phyloP scores from a whole-genome alignment of 768 basidiomycete species.

The Tylopilus felleus region DNA sequence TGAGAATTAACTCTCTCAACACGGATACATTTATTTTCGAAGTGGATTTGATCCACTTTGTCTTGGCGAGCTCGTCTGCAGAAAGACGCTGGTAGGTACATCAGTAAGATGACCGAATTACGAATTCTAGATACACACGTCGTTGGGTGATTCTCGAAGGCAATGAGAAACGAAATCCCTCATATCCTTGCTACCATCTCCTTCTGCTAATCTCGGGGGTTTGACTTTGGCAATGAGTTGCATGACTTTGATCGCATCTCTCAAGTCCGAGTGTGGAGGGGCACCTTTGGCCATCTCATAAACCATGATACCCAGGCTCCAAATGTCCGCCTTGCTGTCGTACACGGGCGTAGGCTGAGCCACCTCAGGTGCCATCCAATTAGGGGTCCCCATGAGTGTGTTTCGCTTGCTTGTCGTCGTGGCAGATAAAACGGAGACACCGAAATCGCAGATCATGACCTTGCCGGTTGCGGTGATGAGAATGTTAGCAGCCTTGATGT shows the following conservation, averaged over 20 bases:
- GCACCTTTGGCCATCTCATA: slow-evolving; percentile 97
- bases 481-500: slow-evolving; percentile 97
- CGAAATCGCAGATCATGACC: slow-evolving; percentile 97
- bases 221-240: slow-evolving; percentile 83
- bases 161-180: slow-evolving; percentile 83
- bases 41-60: slow-evolving; percentile 85
- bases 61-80: slow-evolving; percentile 84
- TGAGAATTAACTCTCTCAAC: slow-evolving; percentile 77
- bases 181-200: slow-evolving; percentile 80
- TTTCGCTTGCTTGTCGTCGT: slow-evolving; percentile 88
- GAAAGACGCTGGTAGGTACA: slow-evolving; percentile 59
- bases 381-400: slow-evolving; percentile 94
- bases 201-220: slow-evolving; percentile 76
- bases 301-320: slow-evolving; percentile 94
- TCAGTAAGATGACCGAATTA: slow-evolving; percentile 4
- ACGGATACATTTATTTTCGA: slow-evolving; percentile 63
- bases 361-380: slow-evolving; percentile 99
- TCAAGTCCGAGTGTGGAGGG: slow-evolving; percentile 86
- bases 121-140: slow-evolving; percentile 46
- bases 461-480: slow-evolving; percentile 86
- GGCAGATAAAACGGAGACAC: slow-evolving; percentile 89
- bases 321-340: slow-evolving; percentile 97
- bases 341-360: slow-evolving; percentile 86
- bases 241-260: slow-evolving; percentile 81
- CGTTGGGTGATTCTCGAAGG: slow-evolving; percentile 73